Conservation (phyloP, 139 green algal genomes). For the Eudorina sp. region DNA sequence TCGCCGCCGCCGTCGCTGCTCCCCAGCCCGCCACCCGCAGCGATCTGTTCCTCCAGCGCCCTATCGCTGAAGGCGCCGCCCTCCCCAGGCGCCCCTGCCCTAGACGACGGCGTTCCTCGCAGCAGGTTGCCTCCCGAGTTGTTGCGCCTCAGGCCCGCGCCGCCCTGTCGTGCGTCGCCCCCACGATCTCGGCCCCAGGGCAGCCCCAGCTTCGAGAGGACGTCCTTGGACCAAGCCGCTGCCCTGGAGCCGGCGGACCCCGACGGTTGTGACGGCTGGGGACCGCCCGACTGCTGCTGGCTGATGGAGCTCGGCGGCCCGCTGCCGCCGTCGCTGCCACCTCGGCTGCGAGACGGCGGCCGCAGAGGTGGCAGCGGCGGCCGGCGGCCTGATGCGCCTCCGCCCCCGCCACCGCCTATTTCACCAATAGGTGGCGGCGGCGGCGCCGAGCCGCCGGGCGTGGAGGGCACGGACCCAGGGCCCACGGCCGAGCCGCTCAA, state of each 20-base stretch:
- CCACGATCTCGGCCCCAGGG: neutral
- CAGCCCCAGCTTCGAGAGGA: slow-evolving; percentile 40
- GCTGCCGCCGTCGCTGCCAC: slow-evolving; percentile 12
- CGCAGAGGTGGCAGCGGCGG: slow-evolving; percentile 10
- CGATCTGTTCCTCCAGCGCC: slow-evolving; percentile 36
- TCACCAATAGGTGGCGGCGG: too few relatives aligned
- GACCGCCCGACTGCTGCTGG: too few relatives aligned
- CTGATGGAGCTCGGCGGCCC: neutral
- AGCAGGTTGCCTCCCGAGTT: neutral
- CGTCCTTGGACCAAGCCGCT: neutral
- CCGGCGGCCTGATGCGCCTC: neutral
- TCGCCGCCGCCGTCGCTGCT: neutral
- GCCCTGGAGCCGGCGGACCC: neutral
- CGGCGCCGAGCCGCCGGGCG: neutral
- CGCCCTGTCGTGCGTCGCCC: neutral
- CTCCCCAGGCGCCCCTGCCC: neutral
- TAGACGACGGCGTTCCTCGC: too few relatives aligned
- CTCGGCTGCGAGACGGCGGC: neutral
- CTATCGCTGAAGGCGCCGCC: slow-evolving; percentile 34
- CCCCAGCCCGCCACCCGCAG: neutral
- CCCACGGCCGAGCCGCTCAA: neutral
- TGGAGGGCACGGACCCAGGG: neutral
- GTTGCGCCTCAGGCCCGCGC: slow-evolving; percentile 9
- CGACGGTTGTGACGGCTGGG: neutral
- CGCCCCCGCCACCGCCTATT: neutral